A percentile compares a stretch with the other conserved stretches of the same genome.
These are phyloP conservation scores for Diaporthe capsici DNA, from an alignment of 2,329 filamentous ascomycete species.

Conservation along the genomic window DNA sequence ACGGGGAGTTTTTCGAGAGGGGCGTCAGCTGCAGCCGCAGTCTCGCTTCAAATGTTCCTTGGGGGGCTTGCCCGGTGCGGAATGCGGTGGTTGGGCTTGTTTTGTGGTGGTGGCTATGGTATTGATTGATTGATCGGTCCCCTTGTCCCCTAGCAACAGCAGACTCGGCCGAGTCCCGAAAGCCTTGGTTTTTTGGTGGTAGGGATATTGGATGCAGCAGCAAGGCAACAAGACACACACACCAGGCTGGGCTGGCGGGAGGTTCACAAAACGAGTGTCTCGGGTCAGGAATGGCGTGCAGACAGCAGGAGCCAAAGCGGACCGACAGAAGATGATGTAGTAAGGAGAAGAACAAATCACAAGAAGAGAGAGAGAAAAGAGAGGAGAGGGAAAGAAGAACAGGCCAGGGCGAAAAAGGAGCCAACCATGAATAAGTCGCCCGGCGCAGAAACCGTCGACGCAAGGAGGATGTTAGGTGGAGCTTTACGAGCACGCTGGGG, in stretches of 20 bases:
- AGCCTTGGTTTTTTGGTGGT: not conserved
- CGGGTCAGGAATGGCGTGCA: conserved; percentile 1
- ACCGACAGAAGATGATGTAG: not conserved
- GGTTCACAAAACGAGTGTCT: conserved; percentile 19
- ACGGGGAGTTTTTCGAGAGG: not conserved
- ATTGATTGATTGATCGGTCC: not conserved
- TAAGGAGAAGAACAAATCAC: not conserved
- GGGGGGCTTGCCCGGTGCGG: not conserved
- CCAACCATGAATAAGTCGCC: conserved; percentile 27
- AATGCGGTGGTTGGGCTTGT: not conserved
- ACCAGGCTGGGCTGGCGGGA: not conserved
- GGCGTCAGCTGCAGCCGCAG: conserved; percentile 32
- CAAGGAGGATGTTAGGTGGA: conserved; percentile 25
- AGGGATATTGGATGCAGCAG: conserved; percentile 1
- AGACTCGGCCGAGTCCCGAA: conserved; percentile 31
- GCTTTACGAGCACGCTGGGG: conserved; percentile 19
- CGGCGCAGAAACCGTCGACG: conserved; percentile 8
- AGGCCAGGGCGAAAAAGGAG: not conserved
- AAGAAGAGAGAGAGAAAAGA: not conserved
- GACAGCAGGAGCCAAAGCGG: not conserved
- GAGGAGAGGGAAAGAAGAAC: not conserved
- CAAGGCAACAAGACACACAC: too few relatives aligned
- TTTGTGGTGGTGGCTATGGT: not conserved
- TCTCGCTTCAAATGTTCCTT: not conserved
- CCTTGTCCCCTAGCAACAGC: conserved; percentile 2